Evolutionary conservation across 805 yeast species (phyloP), one percentile per base, ranked within the genome.

Genomic region (Wickerhamomyces pijperi): DNA sequence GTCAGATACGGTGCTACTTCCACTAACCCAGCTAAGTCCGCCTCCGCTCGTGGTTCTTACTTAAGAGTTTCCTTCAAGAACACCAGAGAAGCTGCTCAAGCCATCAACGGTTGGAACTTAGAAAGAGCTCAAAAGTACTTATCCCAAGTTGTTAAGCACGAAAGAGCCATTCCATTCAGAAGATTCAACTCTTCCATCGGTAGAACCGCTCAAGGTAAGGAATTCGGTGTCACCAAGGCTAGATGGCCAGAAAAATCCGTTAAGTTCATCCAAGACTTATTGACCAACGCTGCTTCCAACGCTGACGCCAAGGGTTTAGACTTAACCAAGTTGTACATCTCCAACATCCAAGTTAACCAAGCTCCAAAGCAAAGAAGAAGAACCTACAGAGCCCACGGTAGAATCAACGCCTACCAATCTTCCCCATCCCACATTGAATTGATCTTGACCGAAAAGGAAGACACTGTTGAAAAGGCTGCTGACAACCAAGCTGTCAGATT

Each of bases 311-410:
- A 92, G 80, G 98, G 98, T 64, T 86, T 92, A 72, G 97, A 92
- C 69, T 78, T 83, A 60, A 76, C 94, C 60, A 85, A 83, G 69
- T 83, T 92, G 67, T 82, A 82, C 74, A 78, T 92, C 64, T 81
- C 94, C 58, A 97, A 92, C 84, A 90, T 92, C 68, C 98, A 92
- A 79, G 98, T 90, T 65, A 92, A 92, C 94, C 95, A 87, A 71
- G 98, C 98, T 63, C 98, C 99, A 75, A 87, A 87, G 76, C 94
- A 86, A 77, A 92, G 97, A 81, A 90, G 99, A 79, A 87, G 99
- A 78, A 92, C 98, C 65, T 92, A 76, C 95, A 88, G 99, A 82
- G 99, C 99, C 63, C 97, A 90, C 82, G 99, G 99, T 84, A 92
- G 98, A 82, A 85, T 87, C 69, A 92, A 90, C 76, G 95, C 96